phyloP scores from a whole-genome alignment of 106 monocot species.

The Acanthochlamys bracteata region DNA sequence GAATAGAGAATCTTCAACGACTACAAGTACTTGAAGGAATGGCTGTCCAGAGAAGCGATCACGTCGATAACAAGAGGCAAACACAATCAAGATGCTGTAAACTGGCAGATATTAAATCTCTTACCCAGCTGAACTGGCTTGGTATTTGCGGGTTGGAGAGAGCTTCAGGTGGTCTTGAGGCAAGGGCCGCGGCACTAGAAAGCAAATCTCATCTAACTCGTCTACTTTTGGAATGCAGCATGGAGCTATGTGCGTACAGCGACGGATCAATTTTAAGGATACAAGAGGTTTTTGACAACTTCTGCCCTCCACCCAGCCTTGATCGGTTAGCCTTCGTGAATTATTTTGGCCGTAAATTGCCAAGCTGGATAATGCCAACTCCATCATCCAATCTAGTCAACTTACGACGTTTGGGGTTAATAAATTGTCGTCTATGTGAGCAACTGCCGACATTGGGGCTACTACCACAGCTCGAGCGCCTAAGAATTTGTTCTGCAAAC shows the following conservation, averaged over 20 bases:
- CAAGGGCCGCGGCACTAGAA: background rate
- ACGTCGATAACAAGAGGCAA: too few species aligned
- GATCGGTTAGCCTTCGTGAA: background rate
- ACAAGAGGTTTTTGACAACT: slow-evolving; percentile 12
- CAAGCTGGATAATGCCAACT: slow-evolving; percentile 11
- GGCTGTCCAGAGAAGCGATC: background rate
- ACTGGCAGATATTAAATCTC: slow-evolving; percentile 12
- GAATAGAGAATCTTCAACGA: slow-evolving; percentile 3
- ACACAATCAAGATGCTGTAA: background rate
- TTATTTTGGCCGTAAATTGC: slow-evolving; percentile 15
- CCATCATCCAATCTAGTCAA: background rate
- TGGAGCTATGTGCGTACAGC: background rate
- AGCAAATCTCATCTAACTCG: background rate
- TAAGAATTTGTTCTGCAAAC: background rate
- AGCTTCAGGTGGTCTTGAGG: background rate
- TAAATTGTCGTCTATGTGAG: background rate
- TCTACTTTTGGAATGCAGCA: background rate
- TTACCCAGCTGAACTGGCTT: background rate
- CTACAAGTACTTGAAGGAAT: slow-evolving; percentile 4
- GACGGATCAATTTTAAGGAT: background rate
- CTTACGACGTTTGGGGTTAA: background rate
- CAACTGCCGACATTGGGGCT: slow-evolving; percentile 12
- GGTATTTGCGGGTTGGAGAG: slow-evolving; percentile 3
- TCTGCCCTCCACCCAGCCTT: slow-evolving; percentile 14
- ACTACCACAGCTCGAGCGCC: slow-evolving; percentile 11